A percentile compares a stretch with the other conserved stretches of the same genome.
Conservation (phyloP, 2,329 filamentous ascomycete genomes). For the Fusarium tuaranense region DNA sequence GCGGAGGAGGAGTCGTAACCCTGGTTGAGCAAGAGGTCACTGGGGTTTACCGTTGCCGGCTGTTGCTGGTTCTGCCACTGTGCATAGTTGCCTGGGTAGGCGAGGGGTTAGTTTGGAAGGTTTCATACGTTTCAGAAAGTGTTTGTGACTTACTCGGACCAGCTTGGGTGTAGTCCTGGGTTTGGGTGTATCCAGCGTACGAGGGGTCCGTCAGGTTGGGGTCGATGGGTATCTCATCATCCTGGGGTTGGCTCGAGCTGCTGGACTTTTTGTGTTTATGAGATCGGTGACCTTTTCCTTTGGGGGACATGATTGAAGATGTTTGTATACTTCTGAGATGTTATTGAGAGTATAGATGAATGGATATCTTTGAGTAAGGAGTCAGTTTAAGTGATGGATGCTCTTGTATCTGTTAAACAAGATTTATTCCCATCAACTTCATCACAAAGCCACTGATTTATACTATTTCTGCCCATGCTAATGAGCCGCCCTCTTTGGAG, state of each 20-base stretch:
- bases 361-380: neutral
- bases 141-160: slow-evolving; percentile 34
- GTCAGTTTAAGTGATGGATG: neutral
- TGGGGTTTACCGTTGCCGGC: slow-evolving; percentile 29
- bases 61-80: slow-evolving; percentile 26
- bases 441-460: neutral
- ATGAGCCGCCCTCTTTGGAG: neutral
- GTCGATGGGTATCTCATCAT: slow-evolving; percentile 29
- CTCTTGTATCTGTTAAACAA: neutral
- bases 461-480: neutral
- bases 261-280: slow-evolving; percentile 20
- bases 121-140: slow-evolving; percentile 10
- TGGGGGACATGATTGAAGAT: slow-evolving; percentile 29
- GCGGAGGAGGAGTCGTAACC: neutral
- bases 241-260: slow-evolving; percentile 14
- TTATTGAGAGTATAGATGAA: neutral
- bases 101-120: neutral
- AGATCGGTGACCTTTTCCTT: slow-evolving; percentile 27
- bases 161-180: slow-evolving; percentile 13
- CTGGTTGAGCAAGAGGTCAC: slow-evolving; percentile 11
- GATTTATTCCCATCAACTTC: neutral
- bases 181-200: neutral
- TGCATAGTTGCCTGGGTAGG: slow-evolving; percentile 10
- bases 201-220: neutral
- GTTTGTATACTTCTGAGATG: neutral